Conservation (phyloP, 352 stramenopile genomes). For the Phytophthora fragariae region DNA sequence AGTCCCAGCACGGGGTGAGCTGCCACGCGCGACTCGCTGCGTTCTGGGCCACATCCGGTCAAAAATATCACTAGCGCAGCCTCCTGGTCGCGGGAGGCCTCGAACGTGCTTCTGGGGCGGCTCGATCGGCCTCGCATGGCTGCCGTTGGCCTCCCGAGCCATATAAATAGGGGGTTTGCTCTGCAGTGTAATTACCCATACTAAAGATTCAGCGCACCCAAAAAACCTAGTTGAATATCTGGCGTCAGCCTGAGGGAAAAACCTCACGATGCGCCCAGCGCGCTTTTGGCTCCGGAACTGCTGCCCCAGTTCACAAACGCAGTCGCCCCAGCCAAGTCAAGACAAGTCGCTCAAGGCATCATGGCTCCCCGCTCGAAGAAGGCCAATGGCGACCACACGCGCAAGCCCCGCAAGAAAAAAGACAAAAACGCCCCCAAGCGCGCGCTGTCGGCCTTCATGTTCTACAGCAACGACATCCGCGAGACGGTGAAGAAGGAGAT, state of each 20-base stretch:
- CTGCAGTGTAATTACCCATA: slow-evolving; percentile 34
- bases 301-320: too few species aligned
- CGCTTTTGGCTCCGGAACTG: slow-evolving; percentile 7
- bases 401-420: slow-evolving; percentile 92
- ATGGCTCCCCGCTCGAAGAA: slow-evolving; percentile 84
- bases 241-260: not conserved
- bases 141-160: slow-evolving; percentile 15
- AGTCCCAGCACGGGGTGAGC: not conserved
- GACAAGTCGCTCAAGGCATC: slow-evolving; percentile 50
- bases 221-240: slow-evolving; percentile 12
- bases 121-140: not conserved
- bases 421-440: slow-evolving; percentile 93
- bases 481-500: slow-evolving; percentile 91
- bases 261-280: not conserved
- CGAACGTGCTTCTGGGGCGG: not conserved
- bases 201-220: slow-evolving; percentile 15
- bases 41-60: slow-evolving; percentile 13
- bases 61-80: slow-evolving; percentile 24
- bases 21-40: not conserved
- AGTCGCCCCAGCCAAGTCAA: slow-evolving; percentile 34
- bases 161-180: slow-evolving; percentile 34
- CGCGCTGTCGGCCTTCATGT: slow-evolving; percentile 92
- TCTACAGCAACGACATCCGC: slow-evolving; percentile 91
- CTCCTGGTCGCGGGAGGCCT: slow-evolving; percentile 4
- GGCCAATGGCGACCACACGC: slow-evolving; percentile 60